Percentiles rank a stretch among this genome's conserved stretches.
These are phyloP conservation scores for Cytospora mali DNA, from an alignment of 2,329 filamentous ascomycete species.

Conservation along the genomic window DNA sequence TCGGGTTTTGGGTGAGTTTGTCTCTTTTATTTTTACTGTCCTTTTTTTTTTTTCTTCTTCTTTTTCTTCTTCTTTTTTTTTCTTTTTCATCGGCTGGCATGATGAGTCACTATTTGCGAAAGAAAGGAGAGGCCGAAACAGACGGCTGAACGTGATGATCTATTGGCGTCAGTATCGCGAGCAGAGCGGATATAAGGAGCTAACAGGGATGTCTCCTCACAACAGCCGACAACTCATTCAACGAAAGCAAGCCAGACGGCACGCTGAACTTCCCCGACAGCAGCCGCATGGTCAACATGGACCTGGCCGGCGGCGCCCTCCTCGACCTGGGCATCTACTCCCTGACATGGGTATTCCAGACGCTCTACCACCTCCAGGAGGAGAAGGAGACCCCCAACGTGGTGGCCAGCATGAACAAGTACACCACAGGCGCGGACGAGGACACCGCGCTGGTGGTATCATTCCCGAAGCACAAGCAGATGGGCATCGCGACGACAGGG, in stretches of 20 bases:
- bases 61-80: too few relatives aligned
- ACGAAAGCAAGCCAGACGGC: conserved; percentile 58
- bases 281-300: conserved; percentile 79
- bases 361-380: conserved; percentile 78
- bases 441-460: conserved; percentile 75
- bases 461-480: conserved; percentile 69
- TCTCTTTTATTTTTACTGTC: too few relatives aligned
- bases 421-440: conserved; percentile 75
- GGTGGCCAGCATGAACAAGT: conserved; percentile 70
- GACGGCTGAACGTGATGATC: too few relatives aligned
- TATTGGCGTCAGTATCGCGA: too few relatives aligned
- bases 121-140: too few relatives aligned
- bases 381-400: conserved; percentile 69
- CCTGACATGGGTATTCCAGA: conserved; percentile 89
- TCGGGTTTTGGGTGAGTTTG: conserved; percentile 54
- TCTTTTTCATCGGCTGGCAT: too few relatives aligned
- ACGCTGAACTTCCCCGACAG: conserved; percentile 59
- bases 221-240: conserved; percentile 63
- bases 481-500: conserved; percentile 72
- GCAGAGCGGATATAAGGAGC: neutral
- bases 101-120: too few relatives aligned
- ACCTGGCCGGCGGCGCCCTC: conserved; percentile 80
- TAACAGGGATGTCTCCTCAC: neutral
- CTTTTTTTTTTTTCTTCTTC: too few relatives aligned
- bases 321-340: conserved; percentile 88